Evolutionary conservation across 148 eudicot species (phyloP), one percentile per base, ranked within the genome.

Genomic region (Nyssa sinensis): DNA sequence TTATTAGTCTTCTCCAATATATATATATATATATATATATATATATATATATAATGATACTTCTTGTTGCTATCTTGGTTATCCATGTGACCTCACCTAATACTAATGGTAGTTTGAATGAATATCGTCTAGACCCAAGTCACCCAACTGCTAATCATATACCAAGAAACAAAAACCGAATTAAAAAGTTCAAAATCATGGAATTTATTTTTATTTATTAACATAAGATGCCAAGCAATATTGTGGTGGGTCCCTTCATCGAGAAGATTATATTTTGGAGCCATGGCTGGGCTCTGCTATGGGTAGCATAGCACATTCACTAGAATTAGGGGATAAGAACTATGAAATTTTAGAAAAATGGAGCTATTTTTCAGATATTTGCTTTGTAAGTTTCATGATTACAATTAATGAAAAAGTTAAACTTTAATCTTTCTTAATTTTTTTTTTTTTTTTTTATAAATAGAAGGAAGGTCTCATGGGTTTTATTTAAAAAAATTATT

Each of bases 41-140:
- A 4, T 41, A 16, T 63, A 31, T 63, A 12, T 63, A 31, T 30
- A 19, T 66, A 66, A 37, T 47, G 35, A 47, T 21, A 28, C 34
- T 2, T 21, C n/a, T 67, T 47, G 49, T 21, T 17, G 12, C 25
- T 67, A 66, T 66, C 69, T 27, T 17, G 24, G 41, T 47, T 29
- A 14, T 69, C 73, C 73, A 53, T 51, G 62, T 69, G 73, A 32
- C 23, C 73, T 31, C 29, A 31, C 44, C 44, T 23, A 53, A 51
- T 49, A 7, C 16, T 47, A 69, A n/a, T 47, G 59, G 35, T 34
- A 47, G 59, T 44, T 47, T 68, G 1, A 47, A 28, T 23, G 34
- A 68, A 69, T 69, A 51, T 47, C 72, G 31, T 0, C 32, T 4
- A 69, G 9, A 69, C 30, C 71, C 72, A 49, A 49, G 37, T 28